These are phyloP conservation scores for Xylariaceae sp. DNA, from an alignment of 2,329 filamentous ascomycete genomes.

Conservation along the genomic window DNA sequence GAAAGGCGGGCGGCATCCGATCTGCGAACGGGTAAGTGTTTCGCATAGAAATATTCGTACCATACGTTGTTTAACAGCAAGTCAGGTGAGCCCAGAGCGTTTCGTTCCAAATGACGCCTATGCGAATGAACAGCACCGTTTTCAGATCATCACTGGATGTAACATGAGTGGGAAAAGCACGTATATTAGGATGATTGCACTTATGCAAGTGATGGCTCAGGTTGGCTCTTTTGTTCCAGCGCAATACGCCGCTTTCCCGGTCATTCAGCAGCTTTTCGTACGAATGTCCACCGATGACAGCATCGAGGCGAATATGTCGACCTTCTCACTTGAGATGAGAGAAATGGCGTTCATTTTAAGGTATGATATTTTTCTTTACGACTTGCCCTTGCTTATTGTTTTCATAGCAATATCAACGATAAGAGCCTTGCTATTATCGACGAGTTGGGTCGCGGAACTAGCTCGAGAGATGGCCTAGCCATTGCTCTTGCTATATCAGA, in stretches of 20 bases:
- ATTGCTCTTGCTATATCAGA: conserved; percentile 90
- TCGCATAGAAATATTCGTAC: no score
- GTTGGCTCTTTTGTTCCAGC: conserved; percentile 88
- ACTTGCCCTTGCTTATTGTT: conserved; percentile 10
- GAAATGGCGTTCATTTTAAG: conserved; percentile 90
- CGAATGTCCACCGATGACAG: conserved; percentile 81
- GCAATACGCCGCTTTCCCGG: conserved; percentile 72
- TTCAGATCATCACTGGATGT: conserved; percentile 90
- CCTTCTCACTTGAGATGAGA: conserved; percentile 90
- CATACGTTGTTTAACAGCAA: conserved; percentile 5
- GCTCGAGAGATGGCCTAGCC: conserved; percentile 78
- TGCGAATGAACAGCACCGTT: conserved; percentile 70
- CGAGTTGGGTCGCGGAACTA: conserved; percentile 87
- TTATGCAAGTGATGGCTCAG: conserved; percentile 90
- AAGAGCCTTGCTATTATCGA: conserved; percentile 80
- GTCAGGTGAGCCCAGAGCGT: conserved; percentile 54
- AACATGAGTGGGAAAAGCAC: conserved; percentile 99
- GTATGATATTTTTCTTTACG: conserved; percentile 26
- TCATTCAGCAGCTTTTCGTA: conserved; percentile 80
- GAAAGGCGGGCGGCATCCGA: conserved; percentile 70
- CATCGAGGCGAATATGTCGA: conserved; percentile 86
- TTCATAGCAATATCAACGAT: conserved; percentile 62
- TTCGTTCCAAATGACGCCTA: conserved; percentile 91
- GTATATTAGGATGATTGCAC: conserved; percentile 78
- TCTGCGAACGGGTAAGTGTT: conserved; percentile 58